phyloP scores from a whole-genome alignment of 1,139 yeast species.

The Yamadazyma pseudoaaseri region DNA sequence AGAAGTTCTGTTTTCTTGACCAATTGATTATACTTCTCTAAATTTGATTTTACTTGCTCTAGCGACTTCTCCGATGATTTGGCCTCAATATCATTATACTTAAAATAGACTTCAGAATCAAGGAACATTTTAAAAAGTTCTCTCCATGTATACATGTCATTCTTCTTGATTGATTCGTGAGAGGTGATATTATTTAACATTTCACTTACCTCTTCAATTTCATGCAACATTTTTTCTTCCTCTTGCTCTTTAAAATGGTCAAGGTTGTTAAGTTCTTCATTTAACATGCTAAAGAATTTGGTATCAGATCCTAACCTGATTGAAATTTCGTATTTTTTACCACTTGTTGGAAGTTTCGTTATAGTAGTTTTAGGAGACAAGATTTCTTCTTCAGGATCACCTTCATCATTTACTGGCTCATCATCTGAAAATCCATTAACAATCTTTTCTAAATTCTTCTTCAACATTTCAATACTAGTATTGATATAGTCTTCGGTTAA shows the following conservation, averaged over 20 bases:
- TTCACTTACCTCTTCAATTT: slow-evolving; percentile 44
- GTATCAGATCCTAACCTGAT: slow-evolving; percentile 43
- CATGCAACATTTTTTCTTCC: slow-evolving; percentile 41
- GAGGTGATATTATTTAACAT: slow-evolving; percentile 37
- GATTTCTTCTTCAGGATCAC: slow-evolving; percentile 5
- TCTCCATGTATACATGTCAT: slow-evolving; percentile 72
- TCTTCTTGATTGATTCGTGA: slow-evolving; percentile 29
- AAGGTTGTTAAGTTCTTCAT: slow-evolving; percentile 52
- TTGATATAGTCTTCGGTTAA: slow-evolving; percentile 38
- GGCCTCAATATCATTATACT: slow-evolving; percentile 45
- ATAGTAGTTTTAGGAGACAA: slow-evolving; percentile 10
- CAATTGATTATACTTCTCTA: slow-evolving; percentile 42
- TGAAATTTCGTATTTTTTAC: slow-evolving; percentile 27
- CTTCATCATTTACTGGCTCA: slow-evolving; percentile 5
- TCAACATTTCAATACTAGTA: slow-evolving; percentile 31
- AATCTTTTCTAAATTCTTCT: slow-evolving; percentile 30
- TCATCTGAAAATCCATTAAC: slow-evolving; percentile 19
- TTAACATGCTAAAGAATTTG: slow-evolving; percentile 58
- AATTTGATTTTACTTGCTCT: slow-evolving; percentile 38
- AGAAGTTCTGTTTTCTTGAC: slow-evolving; percentile 42
- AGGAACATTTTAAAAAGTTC: slow-evolving; percentile 63
- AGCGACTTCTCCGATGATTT: slow-evolving; percentile 40
- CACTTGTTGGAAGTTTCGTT: slow-evolving; percentile 5
- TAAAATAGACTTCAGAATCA: slow-evolving; percentile 66
- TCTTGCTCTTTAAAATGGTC: slow-evolving; percentile 45